Percentiles rank a stretch among this genome's conserved stretches.
Conservation (phyloP, 768 basidiomycete species). For the Agrocybe praecox region DNA sequence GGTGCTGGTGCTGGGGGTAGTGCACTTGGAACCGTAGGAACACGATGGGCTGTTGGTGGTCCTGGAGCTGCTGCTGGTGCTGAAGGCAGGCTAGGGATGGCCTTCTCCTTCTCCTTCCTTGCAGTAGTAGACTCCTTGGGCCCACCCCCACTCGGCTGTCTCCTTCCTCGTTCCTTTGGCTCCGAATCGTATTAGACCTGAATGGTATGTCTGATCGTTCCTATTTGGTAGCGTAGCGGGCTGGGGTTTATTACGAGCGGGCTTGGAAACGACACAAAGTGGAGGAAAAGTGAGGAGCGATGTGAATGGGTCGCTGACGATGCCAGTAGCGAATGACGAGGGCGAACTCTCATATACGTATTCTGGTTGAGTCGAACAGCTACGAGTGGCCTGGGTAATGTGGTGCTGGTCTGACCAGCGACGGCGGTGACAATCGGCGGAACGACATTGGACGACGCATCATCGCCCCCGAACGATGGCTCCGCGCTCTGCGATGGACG, state of each 20-base stretch:
- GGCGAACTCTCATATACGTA: too few relatives aligned
- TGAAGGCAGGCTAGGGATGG: slow-evolving; percentile 32
- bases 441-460: too few relatives aligned
- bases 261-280: neutral
- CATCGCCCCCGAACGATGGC: too few relatives aligned
- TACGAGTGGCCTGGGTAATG: slow-evolving; percentile 36
- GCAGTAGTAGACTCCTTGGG: slow-evolving; percentile 31
- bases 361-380: too few relatives aligned
- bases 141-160: too few relatives aligned
- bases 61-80: neutral
- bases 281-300: slow-evolving; percentile 23
- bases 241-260: too few relatives aligned
- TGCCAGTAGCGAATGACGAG: too few relatives aligned
- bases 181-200: too few relatives aligned
- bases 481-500: too few relatives aligned
- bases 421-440: slow-evolving; percentile 28
- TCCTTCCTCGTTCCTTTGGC: too few relatives aligned
- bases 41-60: slow-evolving; percentile 19
- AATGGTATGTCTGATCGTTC: too few relatives aligned
- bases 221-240: neutral
- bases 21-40: slow-evolving; percentile 2
- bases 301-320: too few relatives aligned
- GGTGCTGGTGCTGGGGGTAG: neutral
- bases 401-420: neutral
- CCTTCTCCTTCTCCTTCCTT: slow-evolving; percentile 35